Conservation (phyloP, 768 basidiomycete genomes). For the Boletellus sp. region DNA sequence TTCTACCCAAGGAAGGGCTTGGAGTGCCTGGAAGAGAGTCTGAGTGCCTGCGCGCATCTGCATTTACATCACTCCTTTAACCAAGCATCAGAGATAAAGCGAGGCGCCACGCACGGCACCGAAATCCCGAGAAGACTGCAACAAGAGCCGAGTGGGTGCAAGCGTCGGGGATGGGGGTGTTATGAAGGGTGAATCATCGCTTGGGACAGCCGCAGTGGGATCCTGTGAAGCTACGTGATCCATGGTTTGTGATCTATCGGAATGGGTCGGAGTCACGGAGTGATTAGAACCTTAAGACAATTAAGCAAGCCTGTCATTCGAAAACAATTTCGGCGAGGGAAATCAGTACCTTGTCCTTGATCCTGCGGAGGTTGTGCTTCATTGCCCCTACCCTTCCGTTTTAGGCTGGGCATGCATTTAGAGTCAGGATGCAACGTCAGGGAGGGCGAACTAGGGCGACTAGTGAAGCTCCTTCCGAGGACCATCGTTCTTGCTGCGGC, state of each 20-base stretch:
- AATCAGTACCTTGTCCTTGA: slow-evolving; percentile 31
- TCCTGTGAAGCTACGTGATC: slow-evolving; percentile 3
- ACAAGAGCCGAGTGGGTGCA: slow-evolving; percentile 39
- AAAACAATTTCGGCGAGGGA: slow-evolving; percentile 25
- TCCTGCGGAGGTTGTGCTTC: slow-evolving; percentile 27
- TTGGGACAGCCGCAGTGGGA: slow-evolving; percentile 14
- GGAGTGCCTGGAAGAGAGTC: slow-evolving; percentile 83
- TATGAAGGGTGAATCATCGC: slow-evolving; percentile 66
- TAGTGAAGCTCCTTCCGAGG: slow-evolving; percentile 56
- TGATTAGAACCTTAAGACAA: slow-evolving; percentile 8
- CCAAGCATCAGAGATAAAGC: not conserved
- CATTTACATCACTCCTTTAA: slow-evolving; percentile 4
- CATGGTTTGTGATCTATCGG: slow-evolving; percentile 8
- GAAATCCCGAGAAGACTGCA: slow-evolving; percentile 58
- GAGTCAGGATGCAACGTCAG: slow-evolving; percentile 34
- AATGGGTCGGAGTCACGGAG: slow-evolving; percentile 21
- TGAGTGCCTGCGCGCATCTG: slow-evolving; percentile 88
- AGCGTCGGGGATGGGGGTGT: slow-evolving; percentile 66
- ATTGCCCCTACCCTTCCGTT: slow-evolving; percentile 47
- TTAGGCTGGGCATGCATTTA: slow-evolving; percentile 55
- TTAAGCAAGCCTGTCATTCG: slow-evolving; percentile 9
- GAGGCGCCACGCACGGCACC: slow-evolving; percentile 55
- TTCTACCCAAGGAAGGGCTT: slow-evolving; percentile 77
- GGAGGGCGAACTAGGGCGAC: slow-evolving; percentile 32
- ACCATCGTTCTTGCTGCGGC: slow-evolving; percentile 58